phyloP scores from a whole-genome alignment of 257 asterid species.

The Solanum lycopersicoides region DNA sequence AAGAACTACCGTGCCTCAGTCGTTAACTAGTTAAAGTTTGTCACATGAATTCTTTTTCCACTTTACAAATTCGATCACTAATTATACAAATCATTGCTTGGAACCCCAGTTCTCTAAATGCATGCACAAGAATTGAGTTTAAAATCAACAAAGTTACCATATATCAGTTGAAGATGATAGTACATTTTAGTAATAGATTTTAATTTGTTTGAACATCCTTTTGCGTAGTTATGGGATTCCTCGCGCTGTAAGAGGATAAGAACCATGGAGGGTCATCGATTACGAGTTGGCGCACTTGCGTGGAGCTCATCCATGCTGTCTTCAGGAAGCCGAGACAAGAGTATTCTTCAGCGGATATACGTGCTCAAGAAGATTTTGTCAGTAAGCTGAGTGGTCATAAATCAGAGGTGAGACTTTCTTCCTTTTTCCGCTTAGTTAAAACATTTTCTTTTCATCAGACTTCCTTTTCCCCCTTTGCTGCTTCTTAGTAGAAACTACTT shows the following conservation, averaged over 20 bases:
- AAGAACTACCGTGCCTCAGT: background rate
- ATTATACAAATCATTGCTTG: background rate
- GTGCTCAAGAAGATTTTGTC: slow-evolving; percentile 62
- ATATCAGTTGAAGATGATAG: background rate
- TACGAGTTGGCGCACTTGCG: slow-evolving; percentile 90
- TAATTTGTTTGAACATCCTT: slow-evolving; percentile 1
- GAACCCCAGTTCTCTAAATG: background rate
- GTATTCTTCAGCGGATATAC: slow-evolving; percentile 86
- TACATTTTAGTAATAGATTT: background rate
- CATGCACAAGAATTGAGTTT: background rate
- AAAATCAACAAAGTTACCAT: background rate
- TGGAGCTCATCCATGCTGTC: slow-evolving; percentile 80
- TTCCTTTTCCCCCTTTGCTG: background rate
- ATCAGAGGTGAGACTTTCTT: slow-evolving; percentile 63
- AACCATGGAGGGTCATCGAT: slow-evolving; percentile 93
- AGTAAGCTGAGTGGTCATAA: slow-evolving; percentile 90
- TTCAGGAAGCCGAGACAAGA: slow-evolving; percentile 93
- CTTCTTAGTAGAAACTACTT: background rate
- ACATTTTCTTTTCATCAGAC: background rate
- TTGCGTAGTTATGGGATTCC: slow-evolving; percentile 80
- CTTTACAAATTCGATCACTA: background rate
- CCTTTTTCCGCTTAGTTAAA: background rate
- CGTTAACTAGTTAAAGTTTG: background rate
- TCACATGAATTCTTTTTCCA: background rate
- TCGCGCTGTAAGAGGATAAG: slow-evolving; percentile 79